Evolutionary conservation across 2,329 filamentous ascomycete species (phyloP).

Genomic region (Leptoxyphium fumago): DNA sequence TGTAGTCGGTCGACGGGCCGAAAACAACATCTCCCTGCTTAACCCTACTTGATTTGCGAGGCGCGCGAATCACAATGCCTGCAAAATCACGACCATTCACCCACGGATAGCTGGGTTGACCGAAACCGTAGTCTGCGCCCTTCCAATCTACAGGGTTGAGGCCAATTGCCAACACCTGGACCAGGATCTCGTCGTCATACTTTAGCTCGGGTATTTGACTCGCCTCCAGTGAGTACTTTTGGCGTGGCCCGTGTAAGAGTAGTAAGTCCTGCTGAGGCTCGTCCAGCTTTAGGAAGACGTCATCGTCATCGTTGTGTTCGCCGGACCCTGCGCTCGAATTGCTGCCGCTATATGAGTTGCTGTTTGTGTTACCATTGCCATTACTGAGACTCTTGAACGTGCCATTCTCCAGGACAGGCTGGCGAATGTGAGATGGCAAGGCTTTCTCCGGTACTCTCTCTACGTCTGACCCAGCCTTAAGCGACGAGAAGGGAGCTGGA

Average conservation of each 20-base stretch:
- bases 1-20: slow-evolving; percentile 60
- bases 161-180: slow-evolving; percentile 50
- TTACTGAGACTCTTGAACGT: neutral
- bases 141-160: slow-evolving; percentile 69
- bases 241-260: slow-evolving; percentile 20
- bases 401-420: neutral
- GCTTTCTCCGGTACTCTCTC: slow-evolving; percentile 4
- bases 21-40: slow-evolving; percentile 42
- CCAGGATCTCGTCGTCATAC: slow-evolving; percentile 40
- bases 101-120: slow-evolving; percentile 52
- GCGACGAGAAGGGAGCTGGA: no score
- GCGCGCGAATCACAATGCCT: slow-evolving; percentile 43
- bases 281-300: slow-evolving; percentile 18
- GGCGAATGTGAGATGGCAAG: neutral
- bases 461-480: no score
- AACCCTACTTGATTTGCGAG: slow-evolving; percentile 32
- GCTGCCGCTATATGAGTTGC: neutral
- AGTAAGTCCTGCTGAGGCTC: slow-evolving; percentile 20
- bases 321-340: neutral
- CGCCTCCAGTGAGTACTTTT: slow-evolving; percentile 20
- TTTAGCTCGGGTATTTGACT: slow-evolving; percentile 17
- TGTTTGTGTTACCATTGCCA: slow-evolving; percentile 5
- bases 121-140: slow-evolving; percentile 53
- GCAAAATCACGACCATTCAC: slow-evolving; percentile 57
- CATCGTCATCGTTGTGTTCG: slow-evolving; percentile 2